phyloP scores from a whole-genome alignment of 176 grass and related monocot genomes.

The Cenchrus americanus region DNA sequence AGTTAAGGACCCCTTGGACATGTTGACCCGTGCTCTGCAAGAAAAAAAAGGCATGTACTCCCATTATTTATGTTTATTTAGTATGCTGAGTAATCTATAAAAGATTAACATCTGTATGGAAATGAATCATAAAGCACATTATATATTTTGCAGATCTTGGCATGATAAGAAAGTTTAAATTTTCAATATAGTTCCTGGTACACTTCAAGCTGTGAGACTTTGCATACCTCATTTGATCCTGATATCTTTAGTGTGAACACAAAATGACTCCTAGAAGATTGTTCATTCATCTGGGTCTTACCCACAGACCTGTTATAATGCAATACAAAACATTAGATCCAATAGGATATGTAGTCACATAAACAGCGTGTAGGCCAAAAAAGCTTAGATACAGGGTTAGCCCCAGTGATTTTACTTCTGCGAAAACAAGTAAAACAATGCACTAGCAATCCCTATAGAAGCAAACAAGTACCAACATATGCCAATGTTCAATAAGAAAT shows the following conservation, averaged over 20 bases:
- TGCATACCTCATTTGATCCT: conserved; percentile 78
- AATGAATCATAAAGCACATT: not conserved
- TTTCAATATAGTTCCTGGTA: not conserved
- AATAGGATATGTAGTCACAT: not conserved
- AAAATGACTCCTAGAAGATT: conserved; percentile 93
- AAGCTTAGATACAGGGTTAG: not conserved
- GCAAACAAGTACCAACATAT: not conserved
- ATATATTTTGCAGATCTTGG: not conserved
- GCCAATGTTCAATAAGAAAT: not conserved
- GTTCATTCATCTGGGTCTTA: conserved; percentile 93
- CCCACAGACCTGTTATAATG: conserved; percentile 73
- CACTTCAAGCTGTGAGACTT: not conserved
- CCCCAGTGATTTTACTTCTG: not conserved
- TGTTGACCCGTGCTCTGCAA: conserved; percentile 85
- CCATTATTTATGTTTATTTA: not conserved
- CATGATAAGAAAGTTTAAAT: conserved; percentile 1
- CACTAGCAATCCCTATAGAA: not conserved
- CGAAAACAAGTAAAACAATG: not conserved
- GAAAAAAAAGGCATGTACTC: not conserved
- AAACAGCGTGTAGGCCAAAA: not conserved
- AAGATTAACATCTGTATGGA: not conserved
- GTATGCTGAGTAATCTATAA: not conserved
- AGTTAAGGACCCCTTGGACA: conserved; percentile 79
- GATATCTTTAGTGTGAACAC: conserved; percentile 90
- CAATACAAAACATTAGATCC: not conserved